Conservation (phyloP, 192 early-diverging fungal species). For the Linnemannia zychae region DNA sequence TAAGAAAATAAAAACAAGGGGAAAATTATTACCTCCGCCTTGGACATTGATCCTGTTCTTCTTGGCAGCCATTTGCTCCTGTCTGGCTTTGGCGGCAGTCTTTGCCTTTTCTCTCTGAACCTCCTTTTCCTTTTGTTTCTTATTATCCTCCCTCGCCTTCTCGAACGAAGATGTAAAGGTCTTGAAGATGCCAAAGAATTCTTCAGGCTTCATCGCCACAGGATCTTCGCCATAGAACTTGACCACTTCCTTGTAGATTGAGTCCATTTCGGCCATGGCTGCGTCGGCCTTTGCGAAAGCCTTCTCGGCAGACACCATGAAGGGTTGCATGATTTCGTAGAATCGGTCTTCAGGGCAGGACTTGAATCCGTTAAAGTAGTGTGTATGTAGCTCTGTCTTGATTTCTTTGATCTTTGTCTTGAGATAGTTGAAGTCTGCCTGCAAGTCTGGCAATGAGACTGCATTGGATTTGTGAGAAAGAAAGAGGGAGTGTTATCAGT, state of each 20-base stretch:
- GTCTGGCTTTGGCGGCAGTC: slow-evolving; percentile 41
- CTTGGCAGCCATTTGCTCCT: slow-evolving; percentile 53
- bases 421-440: slow-evolving; percentile 64
- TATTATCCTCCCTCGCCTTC: slow-evolving; percentile 67
- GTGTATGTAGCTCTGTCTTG: slow-evolving; percentile 60
- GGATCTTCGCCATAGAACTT: slow-evolving; percentile 82
- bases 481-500: neutral
- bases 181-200: slow-evolving; percentile 91
- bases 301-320: slow-evolving; percentile 71
- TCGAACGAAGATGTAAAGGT: slow-evolving; percentile 83
- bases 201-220: slow-evolving; percentile 78
- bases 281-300: slow-evolving; percentile 74
- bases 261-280: slow-evolving; percentile 78
- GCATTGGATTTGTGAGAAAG: neutral
- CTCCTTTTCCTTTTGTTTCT: slow-evolving; percentile 62
- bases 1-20: neutral
- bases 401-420: slow-evolving; percentile 62
- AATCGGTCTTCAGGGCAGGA: slow-evolving; percentile 74
- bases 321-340: slow-evolving; percentile 71
- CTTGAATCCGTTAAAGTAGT: slow-evolving; percentile 60
- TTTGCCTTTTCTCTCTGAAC: slow-evolving; percentile 43
- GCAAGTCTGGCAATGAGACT: slow-evolving; percentile 68
- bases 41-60: slow-evolving; percentile 36
- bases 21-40: slow-evolving; percentile 29
- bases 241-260: slow-evolving; percentile 76